phyloP scores from a whole-genome alignment of 441 rosid species.

The Populus hybrid region DNA sequence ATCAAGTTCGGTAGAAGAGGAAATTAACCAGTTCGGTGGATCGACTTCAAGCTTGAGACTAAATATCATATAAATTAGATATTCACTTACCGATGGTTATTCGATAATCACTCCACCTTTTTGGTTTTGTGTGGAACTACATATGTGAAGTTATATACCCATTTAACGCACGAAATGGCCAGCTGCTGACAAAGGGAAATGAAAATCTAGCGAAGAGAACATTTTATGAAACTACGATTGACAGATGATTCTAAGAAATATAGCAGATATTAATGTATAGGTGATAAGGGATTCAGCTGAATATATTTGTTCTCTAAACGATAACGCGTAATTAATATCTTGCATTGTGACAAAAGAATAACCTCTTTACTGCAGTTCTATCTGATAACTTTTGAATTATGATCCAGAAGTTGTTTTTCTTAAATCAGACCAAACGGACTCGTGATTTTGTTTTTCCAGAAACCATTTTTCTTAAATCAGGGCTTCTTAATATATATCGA shows the following conservation, averaged over 20 bases:
- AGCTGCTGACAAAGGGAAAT: background rate
- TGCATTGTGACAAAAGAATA: background rate
- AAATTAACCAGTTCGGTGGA: too few species aligned
- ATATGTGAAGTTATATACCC: background rate
- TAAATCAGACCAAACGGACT: background rate
- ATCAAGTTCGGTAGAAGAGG: background rate
- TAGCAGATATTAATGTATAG: background rate
- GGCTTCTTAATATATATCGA: background rate
- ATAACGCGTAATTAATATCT: background rate
- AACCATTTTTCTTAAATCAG: background rate
- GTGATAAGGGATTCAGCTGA: background rate
- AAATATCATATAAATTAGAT: too few species aligned
- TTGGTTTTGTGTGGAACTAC: background rate
- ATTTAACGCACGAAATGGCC: background rate
- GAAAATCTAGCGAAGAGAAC: background rate
- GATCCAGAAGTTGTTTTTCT: background rate
- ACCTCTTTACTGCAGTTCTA: background rate
- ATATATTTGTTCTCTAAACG: background rate
- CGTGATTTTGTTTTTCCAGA: background rate
- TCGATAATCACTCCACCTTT: background rate
- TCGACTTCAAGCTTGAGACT: too few species aligned
- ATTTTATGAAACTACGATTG: background rate
- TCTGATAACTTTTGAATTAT: background rate
- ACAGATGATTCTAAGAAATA: background rate
- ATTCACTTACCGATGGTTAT: background rate